Conservation (phyloP, 176 grass and related monocot species). For the Pontederia paniculata region DNA sequence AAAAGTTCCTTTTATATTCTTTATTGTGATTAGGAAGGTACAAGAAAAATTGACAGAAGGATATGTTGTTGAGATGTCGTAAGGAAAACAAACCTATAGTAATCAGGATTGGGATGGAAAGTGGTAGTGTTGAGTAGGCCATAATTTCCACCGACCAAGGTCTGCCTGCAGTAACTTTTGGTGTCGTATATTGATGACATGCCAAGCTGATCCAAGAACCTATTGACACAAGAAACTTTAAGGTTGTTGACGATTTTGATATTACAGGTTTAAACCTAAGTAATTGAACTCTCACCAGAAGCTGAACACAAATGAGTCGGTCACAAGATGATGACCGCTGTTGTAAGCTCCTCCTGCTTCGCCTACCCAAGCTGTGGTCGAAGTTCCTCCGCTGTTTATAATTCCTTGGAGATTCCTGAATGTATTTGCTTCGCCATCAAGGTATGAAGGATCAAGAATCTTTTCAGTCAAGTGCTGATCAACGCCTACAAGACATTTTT, state of each 20-base stretch:
- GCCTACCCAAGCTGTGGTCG: conserved; percentile 8
- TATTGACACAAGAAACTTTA: background rate
- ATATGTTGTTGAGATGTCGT: too few species aligned
- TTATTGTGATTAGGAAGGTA: background rate
- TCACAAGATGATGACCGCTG: conserved; percentile 16
- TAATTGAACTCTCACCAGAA: conserved; percentile 8
- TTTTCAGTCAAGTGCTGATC: conserved; percentile 17
- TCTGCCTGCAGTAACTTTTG: conserved; percentile 16
- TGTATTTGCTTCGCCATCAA: conserved; percentile 8
- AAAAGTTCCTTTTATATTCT: background rate
- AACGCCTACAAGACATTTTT: background rate
- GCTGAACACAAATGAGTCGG: conserved; percentile 18
- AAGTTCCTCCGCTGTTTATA: background rate
- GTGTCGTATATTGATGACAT: conserved; percentile 13
- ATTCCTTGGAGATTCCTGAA: conserved; percentile 10
- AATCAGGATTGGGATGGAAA: conserved; percentile 19
- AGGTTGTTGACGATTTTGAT: background rate
- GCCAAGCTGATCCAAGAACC: conserved; percentile 18
- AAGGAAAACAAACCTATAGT: conserved; percentile 1
- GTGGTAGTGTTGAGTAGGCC: conserved; percentile 15
- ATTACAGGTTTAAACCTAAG: background rate
- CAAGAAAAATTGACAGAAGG: background rate
- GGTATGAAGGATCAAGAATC: conserved; percentile 17
- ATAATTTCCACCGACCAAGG: conserved; percentile 16
- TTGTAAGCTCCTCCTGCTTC: conserved; percentile 18